phyloP scores from a whole-genome alignment of 495 filamentous ascomycete genomes.

The Penicillium alfredii region DNA sequence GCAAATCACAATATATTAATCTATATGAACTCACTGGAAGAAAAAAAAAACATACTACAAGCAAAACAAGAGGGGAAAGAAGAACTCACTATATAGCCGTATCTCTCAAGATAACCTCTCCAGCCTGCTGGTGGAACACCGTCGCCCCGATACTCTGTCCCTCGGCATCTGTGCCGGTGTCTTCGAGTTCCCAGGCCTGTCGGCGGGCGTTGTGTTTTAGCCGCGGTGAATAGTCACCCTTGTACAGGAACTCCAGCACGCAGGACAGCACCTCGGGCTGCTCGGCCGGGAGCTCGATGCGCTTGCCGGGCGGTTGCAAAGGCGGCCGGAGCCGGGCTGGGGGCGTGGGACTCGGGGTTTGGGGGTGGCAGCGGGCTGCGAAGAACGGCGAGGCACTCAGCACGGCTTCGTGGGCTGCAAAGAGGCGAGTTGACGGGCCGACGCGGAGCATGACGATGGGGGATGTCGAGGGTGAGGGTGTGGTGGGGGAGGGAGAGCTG shows the following conservation, averaged over 20 bases:
- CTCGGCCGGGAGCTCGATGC: slow-evolving; percentile 75
- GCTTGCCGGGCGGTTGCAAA: slow-evolving; percentile 44
- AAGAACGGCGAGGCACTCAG: slow-evolving; percentile 77
- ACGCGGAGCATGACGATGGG: slow-evolving; percentile 75
- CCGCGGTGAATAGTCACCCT: slow-evolving; percentile 85
- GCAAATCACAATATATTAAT: too few species aligned
- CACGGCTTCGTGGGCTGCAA: slow-evolving; percentile 85
- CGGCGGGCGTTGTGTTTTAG: slow-evolving; percentile 62
- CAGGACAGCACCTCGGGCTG: slow-evolving; percentile 86
- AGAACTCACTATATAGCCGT: slow-evolving; percentile 69
- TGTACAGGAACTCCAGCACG: slow-evolving; percentile 88
- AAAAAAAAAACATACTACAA: background rate
- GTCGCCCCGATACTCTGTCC: slow-evolving; percentile 51
- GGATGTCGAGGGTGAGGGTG: slow-evolving; percentile 55
- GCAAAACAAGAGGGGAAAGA: slow-evolving; percentile 7
- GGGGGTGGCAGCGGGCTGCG: slow-evolving; percentile 25
- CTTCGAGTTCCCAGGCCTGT: slow-evolving; percentile 68
- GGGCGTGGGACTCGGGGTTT: slow-evolving; percentile 10
- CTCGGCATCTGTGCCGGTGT: slow-evolving; percentile 29
- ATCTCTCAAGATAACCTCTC: slow-evolving; percentile 71
- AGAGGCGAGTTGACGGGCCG: slow-evolving; percentile 72
- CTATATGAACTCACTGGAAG: background rate
- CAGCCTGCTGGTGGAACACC: slow-evolving; percentile 58
- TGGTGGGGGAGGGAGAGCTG: slow-evolving; percentile 33
- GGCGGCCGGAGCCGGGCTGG: slow-evolving; percentile 12